Evolutionary conservation across 805 yeast genomes (phyloP), one percentile per base, ranked within the genome.

Genomic region (Clavispora phyllophila): DNA sequence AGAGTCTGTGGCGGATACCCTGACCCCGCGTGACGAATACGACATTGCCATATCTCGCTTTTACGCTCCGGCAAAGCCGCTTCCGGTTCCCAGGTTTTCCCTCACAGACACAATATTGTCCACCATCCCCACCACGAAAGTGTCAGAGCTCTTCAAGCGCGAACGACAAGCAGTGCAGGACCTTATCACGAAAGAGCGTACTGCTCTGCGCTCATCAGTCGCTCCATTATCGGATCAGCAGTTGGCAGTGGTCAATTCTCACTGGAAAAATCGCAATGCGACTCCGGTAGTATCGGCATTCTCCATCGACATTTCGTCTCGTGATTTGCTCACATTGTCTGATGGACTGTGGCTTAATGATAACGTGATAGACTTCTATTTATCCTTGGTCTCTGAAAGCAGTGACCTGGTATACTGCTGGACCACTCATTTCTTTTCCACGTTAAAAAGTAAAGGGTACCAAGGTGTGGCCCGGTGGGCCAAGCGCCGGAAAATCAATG

Each of bases 321-420:
- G 77, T 26, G 99, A 93, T 59, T 61, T 91, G 42, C 70, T 73
- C 36, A 88, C 96, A 0, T 67, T 93, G 26, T 64, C 73, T 8
- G 85, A 83, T 41, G 72, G 83, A 5, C 65, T 73, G 31, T 93
- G 99, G 99, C 72, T 93, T 24, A 93, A 93, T 58, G 99, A 93
- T 62, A 86, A 82, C 35, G 75, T 93, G 4, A 90, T 93, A 45
- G 98, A 93, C 57, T 83, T 81, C 53, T 91, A 84, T 58, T 68
- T 90, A 55, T 69, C 71, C 35, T 53, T 83, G 51, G 64, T 82
- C 6, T 68, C 78, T 3, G 71, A 72, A 4, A 57, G 76, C 19
- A 41, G 54, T 4, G 46, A 74, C 2, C 59, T 64, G 22, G 67
- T 78, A 1, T 87, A 80, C 55, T 81, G 83, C 2, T 93, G 91